phyloP scores from a whole-genome alignment of 2,329 filamentous ascomycete genomes.

The Colletotrichum musae region DNA sequence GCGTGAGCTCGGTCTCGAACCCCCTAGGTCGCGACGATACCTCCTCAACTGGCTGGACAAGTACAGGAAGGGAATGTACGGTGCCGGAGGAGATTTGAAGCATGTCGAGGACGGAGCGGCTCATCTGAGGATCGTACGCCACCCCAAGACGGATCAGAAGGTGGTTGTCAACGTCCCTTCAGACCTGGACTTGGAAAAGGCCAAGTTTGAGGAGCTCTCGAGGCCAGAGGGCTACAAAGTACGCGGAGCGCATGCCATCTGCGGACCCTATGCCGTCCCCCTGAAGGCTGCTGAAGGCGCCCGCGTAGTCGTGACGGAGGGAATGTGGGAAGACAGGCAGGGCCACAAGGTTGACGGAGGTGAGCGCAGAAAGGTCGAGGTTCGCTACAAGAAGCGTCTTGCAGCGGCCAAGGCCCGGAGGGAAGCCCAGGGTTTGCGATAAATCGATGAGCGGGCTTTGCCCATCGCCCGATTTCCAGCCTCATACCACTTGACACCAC shows the following conservation, averaged over 20 bases:
- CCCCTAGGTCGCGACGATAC: slow-evolving; percentile 85
- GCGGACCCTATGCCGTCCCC: slow-evolving; percentile 80
- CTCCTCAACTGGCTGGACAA: slow-evolving; percentile 89
- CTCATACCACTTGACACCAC: slow-evolving; percentile 35
- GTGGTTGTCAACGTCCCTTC: slow-evolving; percentile 70
- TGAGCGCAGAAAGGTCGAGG: slow-evolving; percentile 89
- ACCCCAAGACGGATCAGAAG: slow-evolving; percentile 59
- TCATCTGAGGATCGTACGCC: slow-evolving; percentile 63
- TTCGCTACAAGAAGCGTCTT: slow-evolving; percentile 87
- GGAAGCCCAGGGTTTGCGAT: slow-evolving; percentile 54
- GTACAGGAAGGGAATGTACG: slow-evolving; percentile 83
- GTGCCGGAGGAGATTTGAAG: slow-evolving; percentile 85
- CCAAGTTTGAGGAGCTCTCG: slow-evolving; percentile 49
- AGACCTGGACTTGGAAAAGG: slow-evolving; percentile 52
- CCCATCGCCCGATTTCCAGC: slow-evolving; percentile 27
- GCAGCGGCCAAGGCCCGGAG: slow-evolving; percentile 82
- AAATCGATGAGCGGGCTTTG: background rate
- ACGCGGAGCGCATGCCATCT: slow-evolving; percentile 77
- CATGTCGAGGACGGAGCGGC: slow-evolving; percentile 74
- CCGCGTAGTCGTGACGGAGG: slow-evolving; percentile 80
- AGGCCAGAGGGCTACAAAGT: slow-evolving; percentile 73
- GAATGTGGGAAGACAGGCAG: slow-evolving; percentile 91
- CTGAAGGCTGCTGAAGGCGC: slow-evolving; percentile 77
- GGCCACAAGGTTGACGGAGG: slow-evolving; percentile 96
- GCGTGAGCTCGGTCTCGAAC: slow-evolving; percentile 87